Evolutionary conservation across 2,329 filamentous ascomycete species (phyloP).

Genomic region (Colletotrichum sp.): DNA sequence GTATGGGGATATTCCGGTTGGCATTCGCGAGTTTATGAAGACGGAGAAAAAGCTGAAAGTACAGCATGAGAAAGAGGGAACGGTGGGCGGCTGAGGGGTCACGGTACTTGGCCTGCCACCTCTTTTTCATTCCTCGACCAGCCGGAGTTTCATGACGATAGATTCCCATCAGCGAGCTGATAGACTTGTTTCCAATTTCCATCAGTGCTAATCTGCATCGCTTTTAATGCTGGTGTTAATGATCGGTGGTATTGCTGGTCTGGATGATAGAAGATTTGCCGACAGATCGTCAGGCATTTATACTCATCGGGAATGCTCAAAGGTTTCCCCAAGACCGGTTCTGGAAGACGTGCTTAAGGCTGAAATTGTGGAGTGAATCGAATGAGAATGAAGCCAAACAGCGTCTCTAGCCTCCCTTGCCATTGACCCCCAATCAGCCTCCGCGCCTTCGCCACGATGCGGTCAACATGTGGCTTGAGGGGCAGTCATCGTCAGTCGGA

Average conservation of each 20-base stretch:
- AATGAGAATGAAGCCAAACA: not conserved
- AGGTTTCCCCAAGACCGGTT: not conserved
- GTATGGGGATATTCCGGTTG: conserved; percentile 84
- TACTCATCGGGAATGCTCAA: not conserved
- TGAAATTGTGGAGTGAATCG: not conserved
- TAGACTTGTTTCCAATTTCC: not conserved
- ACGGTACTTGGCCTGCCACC: conserved; percentile 2
- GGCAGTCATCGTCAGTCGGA: not conserved
- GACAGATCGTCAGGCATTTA: not conserved
- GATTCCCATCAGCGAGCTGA: not conserved
- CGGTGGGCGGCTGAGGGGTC: conserved; percentile 41
- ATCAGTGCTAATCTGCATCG: not conserved
- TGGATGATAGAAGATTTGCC: not conserved
- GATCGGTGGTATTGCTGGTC: not conserved
- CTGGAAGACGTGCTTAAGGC: not conserved
- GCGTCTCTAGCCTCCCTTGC: rapidly evolving
- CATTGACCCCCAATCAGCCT: not conserved
- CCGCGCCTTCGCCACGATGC: not conserved
- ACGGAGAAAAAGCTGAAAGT: conserved; percentile 89
- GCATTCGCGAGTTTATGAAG: conserved; percentile 96
- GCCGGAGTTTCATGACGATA: not conserved
- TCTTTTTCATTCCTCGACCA: not conserved
- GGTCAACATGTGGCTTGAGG: not conserved
- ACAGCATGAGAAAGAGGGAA: conserved; percentile 68
- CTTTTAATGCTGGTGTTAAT: not conserved